These are phyloP conservation scores for Margaritispora aquatica DNA, from an alignment of 495 filamentous ascomycete species.

Conservation along the genomic window DNA sequence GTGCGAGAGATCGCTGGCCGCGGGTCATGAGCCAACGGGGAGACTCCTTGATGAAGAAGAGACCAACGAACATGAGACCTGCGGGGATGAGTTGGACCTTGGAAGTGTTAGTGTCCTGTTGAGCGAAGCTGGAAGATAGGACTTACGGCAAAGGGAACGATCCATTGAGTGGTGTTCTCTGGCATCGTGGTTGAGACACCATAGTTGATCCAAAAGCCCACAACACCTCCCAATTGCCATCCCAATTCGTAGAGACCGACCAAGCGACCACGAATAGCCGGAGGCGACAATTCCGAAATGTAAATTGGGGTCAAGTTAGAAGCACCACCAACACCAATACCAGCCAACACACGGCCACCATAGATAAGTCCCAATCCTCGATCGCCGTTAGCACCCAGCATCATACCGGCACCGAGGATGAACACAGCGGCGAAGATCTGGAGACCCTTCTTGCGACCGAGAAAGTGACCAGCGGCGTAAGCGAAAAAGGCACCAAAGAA, in stretches of 20 bases:
- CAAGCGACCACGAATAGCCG: conserved; percentile 46
- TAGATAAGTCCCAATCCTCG: conserved; percentile 56
- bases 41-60: conserved; percentile 18
- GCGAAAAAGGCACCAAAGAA: conserved; percentile 62
- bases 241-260: conserved; percentile 66
- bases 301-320: conserved; percentile 51
- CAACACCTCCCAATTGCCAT: conserved; percentile 65
- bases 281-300: conserved; percentile 50
- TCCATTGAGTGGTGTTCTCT: conserved; percentile 43
- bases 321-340: conserved; percentile 45
- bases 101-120: conserved; percentile 29
- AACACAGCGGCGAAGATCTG: conserved; percentile 49
- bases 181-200: conserved; percentile 42
- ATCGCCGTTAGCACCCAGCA: conserved; percentile 51
- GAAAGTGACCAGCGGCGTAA: conserved; percentile 49
- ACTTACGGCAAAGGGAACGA: conserved; percentile 44
- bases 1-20: conserved; percentile 45
- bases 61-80: conserved; percentile 12
- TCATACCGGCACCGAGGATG: conserved; percentile 57
- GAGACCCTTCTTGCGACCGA: conserved; percentile 51
- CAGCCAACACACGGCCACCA: conserved; percentile 46
- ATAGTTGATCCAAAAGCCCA: conserved; percentile 70
- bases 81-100: conserved; percentile 14
- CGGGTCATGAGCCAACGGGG: conserved; percentile 31
- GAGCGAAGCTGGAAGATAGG: neutral